These are phyloP conservation scores for Persicaria tinctoria DNA, from an alignment of 148 eudicot genomes.

Conservation along the genomic window DNA sequence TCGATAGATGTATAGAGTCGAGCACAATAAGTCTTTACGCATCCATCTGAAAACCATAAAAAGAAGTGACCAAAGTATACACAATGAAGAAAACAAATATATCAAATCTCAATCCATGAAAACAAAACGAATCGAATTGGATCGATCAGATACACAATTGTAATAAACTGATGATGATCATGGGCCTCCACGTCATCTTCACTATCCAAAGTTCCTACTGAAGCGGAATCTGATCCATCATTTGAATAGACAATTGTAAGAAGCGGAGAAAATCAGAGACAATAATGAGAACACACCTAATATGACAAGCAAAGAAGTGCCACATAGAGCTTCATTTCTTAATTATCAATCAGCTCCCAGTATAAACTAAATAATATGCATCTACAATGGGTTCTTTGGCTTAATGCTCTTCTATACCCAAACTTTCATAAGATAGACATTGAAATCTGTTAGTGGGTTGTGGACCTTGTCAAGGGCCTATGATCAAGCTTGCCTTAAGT, in stretches of 20 bases:
- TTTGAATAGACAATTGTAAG: constrained; percentile 27
- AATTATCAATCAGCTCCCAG: background rate
- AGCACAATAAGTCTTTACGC: no score
- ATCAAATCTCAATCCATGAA: no score
- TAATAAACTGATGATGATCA: constrained; percentile 66
- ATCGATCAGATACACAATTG: no score
- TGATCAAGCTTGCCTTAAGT: no score
- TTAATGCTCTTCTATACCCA: background rate
- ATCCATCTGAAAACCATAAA: no score
- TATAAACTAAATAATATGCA: background rate
- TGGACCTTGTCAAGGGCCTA: background rate
- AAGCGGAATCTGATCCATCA: constrained; percentile 39
- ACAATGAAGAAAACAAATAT: no score
- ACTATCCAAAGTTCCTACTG: constrained; percentile 31
- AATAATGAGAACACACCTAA: background rate
- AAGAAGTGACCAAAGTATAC: no score
- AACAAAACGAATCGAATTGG: no score
- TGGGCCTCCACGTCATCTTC: constrained; percentile 42
- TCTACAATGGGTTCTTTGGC: background rate
- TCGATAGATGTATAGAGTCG: no score
- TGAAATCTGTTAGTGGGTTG: background rate
- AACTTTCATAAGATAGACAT: background rate
- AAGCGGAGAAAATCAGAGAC: no score
- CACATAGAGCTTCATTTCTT: background rate
- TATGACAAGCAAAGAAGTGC: background rate